These are phyloP conservation scores for Candida odintsovae DNA, from an alignment of 805 yeast species.

Conservation along the genomic window DNA sequence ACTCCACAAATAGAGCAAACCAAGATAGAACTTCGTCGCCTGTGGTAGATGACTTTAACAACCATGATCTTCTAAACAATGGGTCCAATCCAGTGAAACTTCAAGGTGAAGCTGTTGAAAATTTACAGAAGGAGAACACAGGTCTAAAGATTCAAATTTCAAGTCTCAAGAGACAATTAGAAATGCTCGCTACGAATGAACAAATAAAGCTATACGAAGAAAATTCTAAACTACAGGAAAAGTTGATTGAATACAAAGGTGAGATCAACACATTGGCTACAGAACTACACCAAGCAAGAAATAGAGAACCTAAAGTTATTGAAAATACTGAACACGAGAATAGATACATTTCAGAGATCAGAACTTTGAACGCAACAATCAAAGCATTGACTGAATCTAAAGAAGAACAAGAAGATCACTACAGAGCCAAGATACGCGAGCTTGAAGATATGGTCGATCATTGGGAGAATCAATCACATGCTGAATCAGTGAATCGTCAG, in stretches of 20 bases:
- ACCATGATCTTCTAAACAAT: slow-evolving; percentile 16
- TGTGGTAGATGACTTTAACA: slow-evolving; percentile 10
- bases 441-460: slow-evolving; percentile 2
- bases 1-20: slow-evolving; percentile 5
- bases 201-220: slow-evolving; percentile 31
- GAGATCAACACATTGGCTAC: slow-evolving; percentile 9
- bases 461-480: not conserved
- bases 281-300: slow-evolving; percentile 5
- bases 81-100: slow-evolving; percentile 27
- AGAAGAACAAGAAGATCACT: not conserved
- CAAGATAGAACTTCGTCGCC: slow-evolving; percentile 15
- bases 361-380: slow-evolving; percentile 3
- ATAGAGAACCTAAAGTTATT: not conserved
- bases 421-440: not conserved
- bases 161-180: slow-evolving; percentile 32
- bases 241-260: slow-evolving; percentile 18
- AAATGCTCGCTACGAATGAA: slow-evolving; percentile 33
- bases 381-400: not conserved
- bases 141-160: slow-evolving; percentile 39
- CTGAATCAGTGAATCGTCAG: slow-evolving; percentile 1
- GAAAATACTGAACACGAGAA: not conserved
- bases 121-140: slow-evolving; percentile 37
- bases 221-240: slow-evolving; percentile 29
- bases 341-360: slow-evolving; percentile 6
- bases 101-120: slow-evolving; percentile 25